These are phyloP conservation scores for Tetracladium marchalianum DNA, from an alignment of 495 filamentous ascomycete species.

Conservation along the genomic window DNA sequence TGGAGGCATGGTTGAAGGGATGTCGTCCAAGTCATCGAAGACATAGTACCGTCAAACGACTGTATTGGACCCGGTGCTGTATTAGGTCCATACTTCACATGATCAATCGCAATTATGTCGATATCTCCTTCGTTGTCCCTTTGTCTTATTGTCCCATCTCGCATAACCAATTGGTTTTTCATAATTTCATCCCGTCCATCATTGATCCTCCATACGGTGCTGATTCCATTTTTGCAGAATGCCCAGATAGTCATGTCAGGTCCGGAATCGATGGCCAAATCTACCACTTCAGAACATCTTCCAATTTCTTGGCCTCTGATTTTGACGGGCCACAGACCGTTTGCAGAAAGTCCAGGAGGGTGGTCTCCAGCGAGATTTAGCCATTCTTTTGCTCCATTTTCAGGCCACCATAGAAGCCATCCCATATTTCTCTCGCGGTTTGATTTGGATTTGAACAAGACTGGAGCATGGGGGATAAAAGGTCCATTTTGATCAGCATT, in stretches of 20 bases:
- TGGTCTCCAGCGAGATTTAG: slow-evolving; percentile 5
- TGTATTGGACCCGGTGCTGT: too few relatives aligned
- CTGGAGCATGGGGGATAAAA: background rate
- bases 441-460: background rate
- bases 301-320: slow-evolving; percentile 29
- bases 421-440: slow-evolving; percentile 2
- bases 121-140: slow-evolving; percentile 13
- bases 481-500: slow-evolving; percentile 18
- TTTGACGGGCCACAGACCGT: slow-evolving; percentile 22
- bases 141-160: slow-evolving; percentile 20
- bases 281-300: slow-evolving; percentile 22
- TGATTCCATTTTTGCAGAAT: slow-evolving; percentile 26
- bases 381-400: slow-evolving; percentile 12
- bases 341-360: slow-evolving; percentile 8
- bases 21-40: too few relatives aligned
- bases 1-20: too few relatives aligned
- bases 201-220: slow-evolving; percentile 25
- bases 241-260: slow-evolving; percentile 30
- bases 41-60: too few relatives aligned
- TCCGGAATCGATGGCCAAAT: slow-evolving; percentile 29
- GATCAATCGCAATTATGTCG: slow-evolving; percentile 1
- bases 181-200: slow-evolving; percentile 3
- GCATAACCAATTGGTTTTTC: slow-evolving; percentile 5
- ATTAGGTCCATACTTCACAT: too few relatives aligned
- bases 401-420: slow-evolving; percentile 17